Conservation (phyloP, 805 yeast genomes). For the Danielia reshetovae region DNA sequence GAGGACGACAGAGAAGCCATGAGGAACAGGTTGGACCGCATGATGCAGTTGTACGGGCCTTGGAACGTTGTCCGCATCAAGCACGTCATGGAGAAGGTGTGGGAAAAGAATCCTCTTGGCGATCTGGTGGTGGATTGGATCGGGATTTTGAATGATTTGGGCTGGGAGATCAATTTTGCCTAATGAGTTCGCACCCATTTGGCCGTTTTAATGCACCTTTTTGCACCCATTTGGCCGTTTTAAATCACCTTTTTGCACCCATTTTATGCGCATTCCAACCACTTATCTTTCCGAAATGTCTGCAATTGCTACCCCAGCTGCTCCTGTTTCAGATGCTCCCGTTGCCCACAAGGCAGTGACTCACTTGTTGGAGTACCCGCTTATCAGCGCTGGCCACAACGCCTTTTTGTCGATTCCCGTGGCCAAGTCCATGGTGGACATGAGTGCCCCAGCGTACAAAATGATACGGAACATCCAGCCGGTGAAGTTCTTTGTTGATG, state of each 20-base stretch:
- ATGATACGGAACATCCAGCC: constrained; percentile 1
- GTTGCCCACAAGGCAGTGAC: background rate
- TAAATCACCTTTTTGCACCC: background rate
- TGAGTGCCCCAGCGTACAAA: background rate
- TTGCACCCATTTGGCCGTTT: background rate
- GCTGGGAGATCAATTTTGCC: constrained; percentile 81
- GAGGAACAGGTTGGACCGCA: constrained; percentile 48
- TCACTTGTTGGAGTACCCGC: constrained; percentile 4
- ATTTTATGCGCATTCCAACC: background rate
- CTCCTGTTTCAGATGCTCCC: background rate
- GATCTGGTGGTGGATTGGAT: constrained; percentile 70
- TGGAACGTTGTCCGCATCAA: constrained; percentile 52
- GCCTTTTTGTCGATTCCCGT: background rate
- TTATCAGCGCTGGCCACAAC: background rate
- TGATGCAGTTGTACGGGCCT: constrained; percentile 62
- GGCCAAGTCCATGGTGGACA: background rate
- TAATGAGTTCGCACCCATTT: constrained; percentile 16
- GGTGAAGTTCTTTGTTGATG: constrained; percentile 30
- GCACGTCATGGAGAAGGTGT: constrained; percentile 43
- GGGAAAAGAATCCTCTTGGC: constrained; percentile 49
- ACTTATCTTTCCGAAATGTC: background rate
- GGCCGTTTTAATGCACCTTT: too few species aligned
- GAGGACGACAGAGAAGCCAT: constrained; percentile 50
- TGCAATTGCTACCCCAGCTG: constrained; percentile 1
- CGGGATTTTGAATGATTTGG: constrained; percentile 56